Evolutionary conservation across 1,139 yeast species (phyloP), one percentile per base, ranked within the genome.

Genomic region (Trichomonascaceae sp.): DNA sequence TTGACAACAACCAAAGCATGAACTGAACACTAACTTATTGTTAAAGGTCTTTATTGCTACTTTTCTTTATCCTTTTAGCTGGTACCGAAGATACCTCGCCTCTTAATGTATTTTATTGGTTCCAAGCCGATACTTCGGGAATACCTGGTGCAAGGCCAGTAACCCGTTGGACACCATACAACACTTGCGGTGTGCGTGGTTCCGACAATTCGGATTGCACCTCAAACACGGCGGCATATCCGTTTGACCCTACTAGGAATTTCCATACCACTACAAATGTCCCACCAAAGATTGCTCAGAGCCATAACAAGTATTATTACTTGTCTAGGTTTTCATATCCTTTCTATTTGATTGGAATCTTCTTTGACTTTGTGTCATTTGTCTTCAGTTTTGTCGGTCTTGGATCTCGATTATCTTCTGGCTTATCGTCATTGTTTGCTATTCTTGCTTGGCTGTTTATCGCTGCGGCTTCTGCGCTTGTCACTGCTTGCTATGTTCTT

Each of bases 101-200:
- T 1, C 66, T 86, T 56, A 75, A 76, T 55, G 70, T 75, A 56
- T 83, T 86, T 68, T 87, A 82, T 71, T 87, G 87, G 85, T 70
- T 88, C 43, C 75, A 84, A 65, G 90, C 87, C 18, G 83, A 82
- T 58, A 84, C 95, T 30, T 69, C 79, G n/a, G 70, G 70, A 17
- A 78, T 84, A 54, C 65, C 77, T 12, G 77, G 78, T 47, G 82
- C 85, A 18, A 70, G 73, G 49, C 61, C 67, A 22, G 63, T 70
- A 38, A 75, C 84, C 3, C 76, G 88, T 68, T 87, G 95, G 95
- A 85, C 89, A n/a, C 74, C 77, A 62, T 87, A 86, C 70, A 76
- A 78, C 51, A 65, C 75, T 57, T 88, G 96, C 72, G 82, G 60
- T 43, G 80, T 72, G 24, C 57, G 55, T 30, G 47, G 45, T 74